These are phyloP conservation scores for Kurtzmaniella quercitrusa DNA, from an alignment of 1,139 yeast genomes.

Conservation along the genomic window DNA sequence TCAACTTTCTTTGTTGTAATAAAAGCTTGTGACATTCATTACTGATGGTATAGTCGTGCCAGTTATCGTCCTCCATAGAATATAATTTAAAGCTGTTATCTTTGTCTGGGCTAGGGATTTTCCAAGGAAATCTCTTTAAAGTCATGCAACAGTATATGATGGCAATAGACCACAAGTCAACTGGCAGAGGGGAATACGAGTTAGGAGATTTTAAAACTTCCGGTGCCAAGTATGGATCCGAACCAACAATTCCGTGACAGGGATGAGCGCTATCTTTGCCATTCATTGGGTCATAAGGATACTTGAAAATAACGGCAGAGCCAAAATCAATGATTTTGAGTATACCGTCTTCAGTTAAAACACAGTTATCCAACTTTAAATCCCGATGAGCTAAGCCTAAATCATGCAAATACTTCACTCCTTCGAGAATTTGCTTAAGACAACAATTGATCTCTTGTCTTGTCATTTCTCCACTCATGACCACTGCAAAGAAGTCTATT, in stretches of 20 bases:
- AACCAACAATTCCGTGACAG: constrained; percentile 94
- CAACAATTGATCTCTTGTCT: constrained; percentile 84
- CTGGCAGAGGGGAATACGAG: constrained; percentile 87
- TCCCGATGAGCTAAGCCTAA: constrained; percentile 96
- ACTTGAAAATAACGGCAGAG: constrained; percentile 88
- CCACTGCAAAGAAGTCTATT: constrained; percentile 92
- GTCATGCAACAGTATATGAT: constrained; percentile 96
- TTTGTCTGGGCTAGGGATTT: constrained; percentile 74
- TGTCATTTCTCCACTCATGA: constrained; percentile 94
- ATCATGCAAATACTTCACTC: constrained; percentile 78
- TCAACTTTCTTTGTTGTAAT: constrained; percentile 43
- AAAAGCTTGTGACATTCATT: constrained; percentile 47
- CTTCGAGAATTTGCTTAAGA: constrained; percentile 79
- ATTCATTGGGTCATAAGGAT: constrained; percentile 69
- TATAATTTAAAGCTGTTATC: constrained; percentile 75
- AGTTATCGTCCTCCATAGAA: constrained; percentile 53
- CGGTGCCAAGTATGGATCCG: constrained; percentile 97
- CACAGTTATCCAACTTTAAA: constrained; percentile 91
- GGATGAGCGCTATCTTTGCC: constrained; percentile 57
- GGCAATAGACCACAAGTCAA: constrained; percentile 94
- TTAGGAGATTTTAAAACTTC: constrained; percentile 72
- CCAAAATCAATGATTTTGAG: constrained; percentile 95
- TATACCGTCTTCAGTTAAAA: constrained; percentile 79
- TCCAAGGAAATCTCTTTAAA: constrained; percentile 94
- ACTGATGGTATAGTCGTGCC: constrained; percentile 50